Conservation (phyloP, 768 basidiomycete species). For the Austroboletus eburneus region DNA sequence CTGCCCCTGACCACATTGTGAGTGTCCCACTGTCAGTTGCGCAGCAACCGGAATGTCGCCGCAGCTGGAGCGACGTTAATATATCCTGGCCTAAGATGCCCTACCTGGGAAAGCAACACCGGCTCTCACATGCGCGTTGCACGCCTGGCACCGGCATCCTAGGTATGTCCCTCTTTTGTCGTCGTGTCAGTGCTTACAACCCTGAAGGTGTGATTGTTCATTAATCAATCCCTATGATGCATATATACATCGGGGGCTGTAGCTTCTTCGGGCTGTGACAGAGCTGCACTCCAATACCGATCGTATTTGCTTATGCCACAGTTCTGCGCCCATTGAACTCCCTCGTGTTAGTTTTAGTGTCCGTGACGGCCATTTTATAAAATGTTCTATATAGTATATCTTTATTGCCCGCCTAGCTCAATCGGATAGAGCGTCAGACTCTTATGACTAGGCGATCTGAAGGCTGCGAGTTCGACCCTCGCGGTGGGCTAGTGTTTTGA, state of each 20-base stretch:
- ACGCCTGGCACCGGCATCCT: too few relatives aligned
- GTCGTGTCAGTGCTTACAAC: constrained; percentile 12
- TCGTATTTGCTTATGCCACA: constrained; percentile 18
- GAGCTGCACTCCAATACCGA: constrained; percentile 3
- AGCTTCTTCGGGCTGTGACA: constrained; percentile 13
- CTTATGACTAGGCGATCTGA: constrained; percentile 50
- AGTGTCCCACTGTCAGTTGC: not conserved
- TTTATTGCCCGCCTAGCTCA: constrained; percentile 62
- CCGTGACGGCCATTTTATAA: too few relatives aligned
- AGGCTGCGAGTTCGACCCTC: constrained; percentile 64
- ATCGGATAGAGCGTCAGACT: constrained; percentile 68
- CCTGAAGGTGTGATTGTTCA: constrained; percentile 12
- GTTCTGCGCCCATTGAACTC: constrained; percentile 21
- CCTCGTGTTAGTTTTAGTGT: constrained; percentile 2
- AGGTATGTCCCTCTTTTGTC: too few relatives aligned
- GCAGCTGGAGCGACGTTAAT: not conserved
- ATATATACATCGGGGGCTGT: constrained; percentile 11
- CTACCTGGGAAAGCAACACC: too few relatives aligned
- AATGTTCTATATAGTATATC: too few relatives aligned
- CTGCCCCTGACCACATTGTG: constrained; percentile 3
- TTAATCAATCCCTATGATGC: constrained; percentile 18
- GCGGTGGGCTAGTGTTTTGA: constrained; percentile 50
- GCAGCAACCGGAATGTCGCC: too few relatives aligned
- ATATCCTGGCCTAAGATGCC: not conserved
- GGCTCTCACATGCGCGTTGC: too few relatives aligned